Conservation (phyloP, 2,329 filamentous ascomycete species). For the Colletotrichum trifolii region DNA sequence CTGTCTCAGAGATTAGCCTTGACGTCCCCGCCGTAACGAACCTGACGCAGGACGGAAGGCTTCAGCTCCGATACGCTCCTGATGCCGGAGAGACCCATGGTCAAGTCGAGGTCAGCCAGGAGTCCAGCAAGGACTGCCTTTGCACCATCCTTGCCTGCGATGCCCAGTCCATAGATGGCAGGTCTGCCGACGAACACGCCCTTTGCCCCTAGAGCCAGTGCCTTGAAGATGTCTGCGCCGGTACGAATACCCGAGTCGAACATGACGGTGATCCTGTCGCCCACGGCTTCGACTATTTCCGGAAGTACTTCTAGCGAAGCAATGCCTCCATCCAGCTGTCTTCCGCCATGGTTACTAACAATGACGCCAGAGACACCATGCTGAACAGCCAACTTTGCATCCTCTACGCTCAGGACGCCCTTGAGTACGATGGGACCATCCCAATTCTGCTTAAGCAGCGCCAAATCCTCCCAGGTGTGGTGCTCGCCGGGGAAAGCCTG, state of each 20-base stretch:
- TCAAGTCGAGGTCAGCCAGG: conserved; percentile 65
- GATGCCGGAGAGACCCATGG: conserved; percentile 65
- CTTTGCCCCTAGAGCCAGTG: conserved; percentile 66
- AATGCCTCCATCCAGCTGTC: conserved; percentile 58
- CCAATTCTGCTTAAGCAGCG: conserved; percentile 69
- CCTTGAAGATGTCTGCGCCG: conserved; percentile 70
- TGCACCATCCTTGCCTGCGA: conserved; percentile 66
- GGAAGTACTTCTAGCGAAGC: conserved; percentile 66
- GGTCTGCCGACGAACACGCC: conserved; percentile 67
- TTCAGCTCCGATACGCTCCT: conserved; percentile 52
- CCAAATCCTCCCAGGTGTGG: conserved; percentile 71
- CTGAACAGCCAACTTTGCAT: conserved; percentile 58
- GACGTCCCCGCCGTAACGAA: conserved; percentile 47
- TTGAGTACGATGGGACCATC: conserved; percentile 66
- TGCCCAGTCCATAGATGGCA: conserved; percentile 51
- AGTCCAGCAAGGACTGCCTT: conserved; percentile 61
- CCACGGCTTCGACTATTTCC: conserved; percentile 68
- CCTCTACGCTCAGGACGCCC: conserved; percentile 46
- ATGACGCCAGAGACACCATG: conserved; percentile 68
- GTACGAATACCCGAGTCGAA: conserved; percentile 71
- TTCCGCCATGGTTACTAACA: conserved; percentile 70
- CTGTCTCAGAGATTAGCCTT: conserved; percentile 44
- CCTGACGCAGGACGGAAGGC: conserved; percentile 46
- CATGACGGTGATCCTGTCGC: conserved; percentile 67
- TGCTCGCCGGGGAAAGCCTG: conserved; percentile 63